Evolutionary conservation across 2,329 filamentous ascomycete species (phyloP).

Genomic region (Alternaria postmessia): DNA sequence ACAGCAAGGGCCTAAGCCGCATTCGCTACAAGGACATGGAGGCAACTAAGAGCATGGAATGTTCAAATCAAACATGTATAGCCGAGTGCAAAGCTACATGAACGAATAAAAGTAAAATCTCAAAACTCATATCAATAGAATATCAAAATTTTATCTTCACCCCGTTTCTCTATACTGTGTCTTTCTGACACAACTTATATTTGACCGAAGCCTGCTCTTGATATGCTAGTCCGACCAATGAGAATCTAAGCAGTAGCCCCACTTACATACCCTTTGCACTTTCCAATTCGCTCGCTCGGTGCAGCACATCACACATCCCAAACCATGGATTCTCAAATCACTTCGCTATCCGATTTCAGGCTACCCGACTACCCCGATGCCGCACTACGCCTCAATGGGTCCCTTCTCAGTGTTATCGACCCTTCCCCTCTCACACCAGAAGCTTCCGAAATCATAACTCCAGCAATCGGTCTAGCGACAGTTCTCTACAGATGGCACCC

Average conservation of each 20-base stretch:
- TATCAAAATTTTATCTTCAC: too few relatives aligned
- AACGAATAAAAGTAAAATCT: not conserved
- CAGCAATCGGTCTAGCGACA: constrained; percentile 28
- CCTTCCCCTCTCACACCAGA: not conserved
- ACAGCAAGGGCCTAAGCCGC: constrained; percentile 38
- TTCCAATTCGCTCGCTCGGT: constrained; percentile 9
- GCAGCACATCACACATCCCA: constrained; percentile 2
- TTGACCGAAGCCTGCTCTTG: not conserved
- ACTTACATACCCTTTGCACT: constrained; percentile 13
- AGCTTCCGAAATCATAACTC: constrained; percentile 5
- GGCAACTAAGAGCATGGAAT: constrained; percentile 7
- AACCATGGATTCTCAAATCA: constrained; percentile 10
- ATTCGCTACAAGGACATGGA: constrained; percentile 29
- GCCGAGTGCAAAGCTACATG: too few relatives aligned
- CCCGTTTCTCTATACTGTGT: not conserved
- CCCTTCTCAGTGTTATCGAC: constrained; percentile 19
- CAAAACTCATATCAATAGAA: not conserved
- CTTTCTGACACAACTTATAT: not conserved
- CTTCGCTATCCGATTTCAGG: constrained; percentile 15
- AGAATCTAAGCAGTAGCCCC: constrained; percentile 3
- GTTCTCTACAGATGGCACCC: constrained; percentile 32
- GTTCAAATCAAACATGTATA: not conserved
- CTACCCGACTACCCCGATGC: constrained; percentile 23
- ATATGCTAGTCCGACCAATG: constrained; percentile 6
- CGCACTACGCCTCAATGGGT: constrained; percentile 13